phyloP scores from a whole-genome alignment of 2,329 filamentous ascomycete species.

The Colletotrichum liaoningense region DNA sequence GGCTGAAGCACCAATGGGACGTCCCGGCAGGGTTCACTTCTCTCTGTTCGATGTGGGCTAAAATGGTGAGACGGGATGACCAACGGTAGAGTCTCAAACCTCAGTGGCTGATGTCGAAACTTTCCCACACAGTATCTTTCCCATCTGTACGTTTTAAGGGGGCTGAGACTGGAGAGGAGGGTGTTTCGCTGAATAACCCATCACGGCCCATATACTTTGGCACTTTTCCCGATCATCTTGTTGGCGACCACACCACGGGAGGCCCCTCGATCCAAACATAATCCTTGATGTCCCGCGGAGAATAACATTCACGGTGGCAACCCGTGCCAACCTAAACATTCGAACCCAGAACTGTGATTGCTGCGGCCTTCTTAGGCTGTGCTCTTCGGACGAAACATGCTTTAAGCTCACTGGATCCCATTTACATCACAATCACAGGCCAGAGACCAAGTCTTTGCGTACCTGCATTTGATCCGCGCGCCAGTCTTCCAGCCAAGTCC shows the following conservation, averaged over 20 bases:
- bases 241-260: background rate
- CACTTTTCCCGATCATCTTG: background rate
- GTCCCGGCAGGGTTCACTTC: background rate
- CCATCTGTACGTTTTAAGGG: background rate
- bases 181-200: background rate
- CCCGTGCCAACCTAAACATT: background rate
- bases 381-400: constrained; percentile 26
- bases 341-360: background rate
- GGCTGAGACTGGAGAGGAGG: background rate
- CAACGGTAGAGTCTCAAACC: constrained; percentile 25
- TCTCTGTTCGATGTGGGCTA: constrained; percentile 5
- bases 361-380: background rate
- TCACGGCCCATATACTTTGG: background rate
- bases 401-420: background rate
- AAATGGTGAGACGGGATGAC: constrained; percentile 30
- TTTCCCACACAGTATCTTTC: background rate
- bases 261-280: background rate
- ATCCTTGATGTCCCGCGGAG: background rate
- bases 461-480: background rate
- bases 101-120: constrained; percentile 24
- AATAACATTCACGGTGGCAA: background rate
- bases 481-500: background rate
- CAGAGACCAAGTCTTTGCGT: background rate
- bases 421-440: constrained; percentile 1
- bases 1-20: constrained; percentile 4